Evolutionary conservation across 441 rosid genomes (phyloP), one percentile per base, ranked within the genome.

Genomic region (Pelargonium hybrid): DNA sequence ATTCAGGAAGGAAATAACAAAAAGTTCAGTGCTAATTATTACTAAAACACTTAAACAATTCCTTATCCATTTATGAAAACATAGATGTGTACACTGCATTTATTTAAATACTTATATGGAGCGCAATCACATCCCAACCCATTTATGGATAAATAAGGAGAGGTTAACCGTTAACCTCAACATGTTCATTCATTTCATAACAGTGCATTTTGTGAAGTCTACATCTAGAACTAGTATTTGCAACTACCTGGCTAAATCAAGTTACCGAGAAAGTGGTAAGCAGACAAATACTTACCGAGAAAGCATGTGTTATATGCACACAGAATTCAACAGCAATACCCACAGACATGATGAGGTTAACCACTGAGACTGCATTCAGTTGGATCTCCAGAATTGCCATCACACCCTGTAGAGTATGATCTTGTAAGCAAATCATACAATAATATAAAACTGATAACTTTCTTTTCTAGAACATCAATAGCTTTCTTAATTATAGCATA

Each of bases 251-350:
- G 50, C n/a, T 4, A 13, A 25, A 61, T 21, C 65, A 61, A 61
- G 15, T 61, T 61, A 23, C 25, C 65, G 54, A 29, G 17, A 61
- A 5, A 25, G 13, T 25, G 34, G 7, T 6, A 10, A 5, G 25
- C 14, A 61, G 37, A 61, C 65, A 61, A 59, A 25, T 70, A 76
- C 98, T 84, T 25, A 95, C 99, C 39, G 92, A 79, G 86, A 92
- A 95, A 74, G 96, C 93, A 73, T 92, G 95, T n/a, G 98, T 88
- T 77, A 89, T 87, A 78, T 95, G 99, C 72, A 95, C 98, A 56
- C 99, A 95, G 77, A 95, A 95, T 87, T 95, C 99, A 56, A 92
- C 96, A 9, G 91, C 92, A 70, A 95, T 92, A 68, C 99, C 98
- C 64, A 92, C 98, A n/a, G 99, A 78, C 99, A 95, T 90, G 72